Conservation (phyloP, 805 yeast species). For the Saccharomycopsis selenospora region DNA sequence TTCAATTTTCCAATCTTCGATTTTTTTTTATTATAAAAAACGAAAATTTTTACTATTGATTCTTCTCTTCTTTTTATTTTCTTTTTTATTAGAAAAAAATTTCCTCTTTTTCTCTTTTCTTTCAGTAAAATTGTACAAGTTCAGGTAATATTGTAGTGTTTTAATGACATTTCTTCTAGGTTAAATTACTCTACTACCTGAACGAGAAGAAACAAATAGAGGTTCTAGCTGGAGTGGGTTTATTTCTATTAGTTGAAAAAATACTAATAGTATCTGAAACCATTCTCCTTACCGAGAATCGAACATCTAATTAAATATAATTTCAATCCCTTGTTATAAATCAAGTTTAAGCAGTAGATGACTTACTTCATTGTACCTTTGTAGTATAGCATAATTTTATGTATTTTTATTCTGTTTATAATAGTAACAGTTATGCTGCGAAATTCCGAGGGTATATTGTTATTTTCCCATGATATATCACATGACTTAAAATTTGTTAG, state of each 20-base stretch:
- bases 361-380: too few species aligned
- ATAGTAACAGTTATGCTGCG: too few species aligned
- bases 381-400: too few species aligned
- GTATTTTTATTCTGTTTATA: too few species aligned
- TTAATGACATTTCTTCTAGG: conserved; percentile 16
- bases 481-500: too few species aligned
- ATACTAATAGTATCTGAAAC: conserved; percentile 10
- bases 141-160: conserved; percentile 21
- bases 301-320: conserved; percentile 6
- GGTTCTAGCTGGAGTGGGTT: conserved; percentile 21
- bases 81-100: background rate
- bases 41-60: background rate
- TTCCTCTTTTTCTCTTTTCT: background rate
- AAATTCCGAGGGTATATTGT: too few species aligned
- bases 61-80: background rate
- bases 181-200: conserved; percentile 20
- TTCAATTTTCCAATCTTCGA: too few species aligned
- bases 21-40: too few species aligned
- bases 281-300: conserved; percentile 21
- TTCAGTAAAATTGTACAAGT: conserved; percentile 15
- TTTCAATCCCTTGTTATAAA: too few species aligned
- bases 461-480: too few species aligned
- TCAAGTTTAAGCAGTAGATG: too few species aligned
- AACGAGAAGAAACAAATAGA: conserved; percentile 14
- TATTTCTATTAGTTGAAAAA: conserved; percentile 9